Evolutionary conservation across 1,284 basidiomycete species (phyloP), one percentile per base, ranked within the genome.

Genomic region (Apiotrichum akiyoshidainum): DNA sequence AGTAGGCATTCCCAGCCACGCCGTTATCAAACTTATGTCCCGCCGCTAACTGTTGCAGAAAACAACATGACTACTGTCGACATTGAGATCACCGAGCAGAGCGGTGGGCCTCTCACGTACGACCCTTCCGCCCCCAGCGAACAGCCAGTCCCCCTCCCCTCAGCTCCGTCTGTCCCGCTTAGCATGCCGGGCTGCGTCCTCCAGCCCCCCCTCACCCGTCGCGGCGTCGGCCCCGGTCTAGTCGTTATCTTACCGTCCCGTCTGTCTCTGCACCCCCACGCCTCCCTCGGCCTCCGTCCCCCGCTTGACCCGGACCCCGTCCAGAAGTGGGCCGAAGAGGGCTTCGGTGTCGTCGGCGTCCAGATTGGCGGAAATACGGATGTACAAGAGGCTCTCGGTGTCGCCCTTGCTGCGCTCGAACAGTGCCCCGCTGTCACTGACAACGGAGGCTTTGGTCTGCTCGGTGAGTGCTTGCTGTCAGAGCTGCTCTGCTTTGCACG

Each of bases 301-400:
- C 63, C 63, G 5, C 60, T 65, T 34, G 63, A 65, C 31, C 63
- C 63, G 11, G 63, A 65, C 21, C 63, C 63, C 1, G 60, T 61
- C 6, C 49, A 49, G 35, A 65, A 65, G 50, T 65, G 63, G 63
- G 59, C 63, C 19, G 63, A 65, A 58, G 63, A 65, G 33, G 63
- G 63, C 6, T 65, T 45, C 31, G 49, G 54, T 13, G 63, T 65
- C 21, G 63, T 60, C 33, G 58, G 59, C 33, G 52, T 52, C 1
- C 53, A 54, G 33, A 47, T 63, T 21, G 34, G 40, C 13, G 51
- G 48, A 2, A 47, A 54, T 19, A 60, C 62, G 42, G 63, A 64
- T 39, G 47, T 60, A 14, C 49, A 46, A 10, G 60, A 49, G 19
- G 58, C 58, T 2, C 45, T 65, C 7, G 42, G 40, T 1, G 52